Base-by-base conservation (phyloP, 345 rosid genomes). In the Psidium guajava region DNA sequence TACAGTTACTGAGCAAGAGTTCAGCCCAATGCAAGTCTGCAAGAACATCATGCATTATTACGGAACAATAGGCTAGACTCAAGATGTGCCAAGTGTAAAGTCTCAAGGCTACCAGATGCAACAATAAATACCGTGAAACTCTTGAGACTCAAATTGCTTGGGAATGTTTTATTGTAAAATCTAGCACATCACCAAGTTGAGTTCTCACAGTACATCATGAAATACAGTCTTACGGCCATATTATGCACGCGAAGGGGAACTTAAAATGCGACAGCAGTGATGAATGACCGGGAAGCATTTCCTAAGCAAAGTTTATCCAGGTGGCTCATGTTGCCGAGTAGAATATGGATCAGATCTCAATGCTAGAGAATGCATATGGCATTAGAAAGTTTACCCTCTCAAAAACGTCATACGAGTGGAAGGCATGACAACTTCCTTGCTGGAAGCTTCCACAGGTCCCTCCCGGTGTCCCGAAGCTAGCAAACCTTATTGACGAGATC, bases 11-110 rank as follows among this genome's bases (percentile, higher is more conserved):
- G 98, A 91, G 92, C 99, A 98, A 87, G 91, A 91, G 82, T 95
- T 95, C 91, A 93, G 96, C 83, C 99, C 99, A 36, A 98, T 91
- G 82, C 99, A 98, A 40, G 93, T 94, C 99, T 98, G 93, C 93
- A 90, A 85, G 18, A 69, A 69, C 25, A 69, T 69, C 80, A 18
- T 69, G 25, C 18, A 69, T 36, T 69, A 9, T 20, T 69, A 36
- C 13, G 40, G 77, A 36, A 20, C 77, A 36, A 69, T 18, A 9
- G 13, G n/a, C 13, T 36, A 36, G 36, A 69, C 13, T 36, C 13
- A 36, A 69, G 12, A 24, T 22, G 4, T 0, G 2, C 59, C 59
- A 56, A 56, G 59, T 56, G 27, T 22, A 3, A 56, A 22, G n/a
- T 56, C 59, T 10, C n/a, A 9, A 56, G n/a, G 59, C 59, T 56